These are phyloP conservation scores for Pseudogymnoascus sp. DNA, from an alignment of 2,329 filamentous ascomycete species.

Conservation along the genomic window DNA sequence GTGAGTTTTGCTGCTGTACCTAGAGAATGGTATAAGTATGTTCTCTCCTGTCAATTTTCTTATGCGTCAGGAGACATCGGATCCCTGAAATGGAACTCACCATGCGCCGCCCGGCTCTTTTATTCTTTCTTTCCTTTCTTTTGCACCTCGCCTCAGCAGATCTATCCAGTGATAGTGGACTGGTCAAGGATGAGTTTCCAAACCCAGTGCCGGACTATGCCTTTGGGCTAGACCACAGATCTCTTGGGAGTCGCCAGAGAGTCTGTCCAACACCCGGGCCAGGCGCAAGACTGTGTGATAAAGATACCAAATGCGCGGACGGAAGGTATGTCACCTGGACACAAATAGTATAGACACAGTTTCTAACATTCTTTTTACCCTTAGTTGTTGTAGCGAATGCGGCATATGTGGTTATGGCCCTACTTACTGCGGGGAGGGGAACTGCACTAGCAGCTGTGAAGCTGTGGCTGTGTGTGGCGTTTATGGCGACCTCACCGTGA, in stretches of 20 bases:
- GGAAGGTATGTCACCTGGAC: not conserved
- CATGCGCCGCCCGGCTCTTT: not conserved
- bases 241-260: not conserved
- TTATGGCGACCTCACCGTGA: constrained; percentile 14
- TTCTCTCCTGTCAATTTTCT: not conserved
- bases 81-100: not conserved
- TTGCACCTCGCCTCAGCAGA: not conserved
- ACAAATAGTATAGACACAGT: not conserved
- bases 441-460: constrained; percentile 22
- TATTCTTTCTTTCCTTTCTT: not conserved
- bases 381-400: not conserved
- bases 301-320: not conserved
- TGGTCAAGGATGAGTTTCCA: not conserved
- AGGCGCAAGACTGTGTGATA: not conserved
- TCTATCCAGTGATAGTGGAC: not conserved
- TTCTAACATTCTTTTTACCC: not conserved
- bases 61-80: not conserved
- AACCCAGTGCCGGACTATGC: not conserved
- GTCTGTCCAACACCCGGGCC: not conserved
- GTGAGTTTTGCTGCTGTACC: not conserved
- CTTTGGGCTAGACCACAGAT: not conserved
- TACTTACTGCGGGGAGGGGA: constrained; percentile 19
- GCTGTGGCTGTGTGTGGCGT: constrained; percentile 29
- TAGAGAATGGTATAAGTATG: not conserved
- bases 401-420: constrained; percentile 16